Percentiles rank a stretch among this genome's conserved stretches.
Conservation (phyloP, 2,329 filamentous ascomycete genomes). For the Colletotrichum lindemuthianum region DNA sequence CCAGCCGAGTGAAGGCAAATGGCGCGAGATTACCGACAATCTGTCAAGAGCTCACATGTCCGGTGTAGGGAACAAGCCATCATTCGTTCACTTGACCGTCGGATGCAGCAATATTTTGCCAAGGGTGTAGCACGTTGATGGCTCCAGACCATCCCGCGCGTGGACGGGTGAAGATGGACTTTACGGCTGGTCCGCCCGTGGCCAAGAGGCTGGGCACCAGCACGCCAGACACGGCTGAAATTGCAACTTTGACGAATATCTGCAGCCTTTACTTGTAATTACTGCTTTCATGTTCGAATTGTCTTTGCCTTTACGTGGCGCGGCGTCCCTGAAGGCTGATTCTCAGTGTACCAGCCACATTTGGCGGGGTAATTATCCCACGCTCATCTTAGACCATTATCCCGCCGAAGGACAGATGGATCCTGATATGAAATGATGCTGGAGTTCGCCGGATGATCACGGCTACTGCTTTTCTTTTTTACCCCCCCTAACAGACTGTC, state of each 20-base stretch:
- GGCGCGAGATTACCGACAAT: background rate
- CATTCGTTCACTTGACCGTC: too few species aligned
- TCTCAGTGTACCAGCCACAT: conserved; percentile 27
- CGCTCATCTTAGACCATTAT: conserved; percentile 2
- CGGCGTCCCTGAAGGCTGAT: conserved; percentile 18
- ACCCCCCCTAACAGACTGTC: too few species aligned
- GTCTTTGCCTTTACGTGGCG: conserved; percentile 12
- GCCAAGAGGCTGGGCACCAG: conserved; percentile 34
- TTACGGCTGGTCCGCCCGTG: conserved; percentile 19
- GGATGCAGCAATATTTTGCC: conserved; percentile 1
- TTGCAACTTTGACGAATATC: conserved; percentile 30
- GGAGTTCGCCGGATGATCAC: background rate
- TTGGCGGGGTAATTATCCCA: conserved; percentile 29
- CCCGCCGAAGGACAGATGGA: conserved; percentile 7
- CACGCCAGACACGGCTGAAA: conserved; percentile 34
- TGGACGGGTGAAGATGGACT: conserved; percentile 3
- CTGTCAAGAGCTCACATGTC: conserved; percentile 2
- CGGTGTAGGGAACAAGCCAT: background rate
- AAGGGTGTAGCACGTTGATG: conserved; percentile 12
- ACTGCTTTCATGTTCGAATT: background rate
- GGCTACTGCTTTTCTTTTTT: background rate
- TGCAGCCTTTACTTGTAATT: conserved; percentile 1
- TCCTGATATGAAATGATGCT: background rate
- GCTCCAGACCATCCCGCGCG: conserved; percentile 14
- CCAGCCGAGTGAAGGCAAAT: too few species aligned